These are phyloP conservation scores for Aspergillus sp. DNA, from an alignment of 2,329 filamentous ascomycete genomes.

Conservation along the genomic window DNA sequence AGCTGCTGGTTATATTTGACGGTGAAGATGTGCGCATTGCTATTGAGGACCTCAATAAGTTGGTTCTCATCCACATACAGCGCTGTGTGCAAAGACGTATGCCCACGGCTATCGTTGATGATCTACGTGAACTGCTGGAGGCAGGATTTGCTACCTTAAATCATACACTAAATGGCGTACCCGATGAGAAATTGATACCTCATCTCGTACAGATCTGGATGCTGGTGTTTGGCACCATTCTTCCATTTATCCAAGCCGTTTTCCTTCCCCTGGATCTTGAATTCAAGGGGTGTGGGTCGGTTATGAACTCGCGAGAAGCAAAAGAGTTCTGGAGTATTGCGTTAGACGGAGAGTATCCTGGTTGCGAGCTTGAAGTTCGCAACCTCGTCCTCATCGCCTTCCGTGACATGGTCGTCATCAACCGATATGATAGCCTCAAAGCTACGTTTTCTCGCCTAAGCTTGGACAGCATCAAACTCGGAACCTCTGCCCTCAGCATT, in stretches of 20 bases:
- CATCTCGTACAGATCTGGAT: conserved; percentile 93
- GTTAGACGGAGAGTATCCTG: conserved; percentile 48
- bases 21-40: conserved; percentile 64
- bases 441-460: conserved; percentile 85
- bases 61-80: conserved; percentile 62
- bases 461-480: conserved; percentile 70
- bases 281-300: conserved; percentile 77
- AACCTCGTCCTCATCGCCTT: conserved; percentile 84
- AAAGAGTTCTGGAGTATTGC: conserved; percentile 87
- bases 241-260: conserved; percentile 93
- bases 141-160: conserved; percentile 85
- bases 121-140: conserved; percentile 60
- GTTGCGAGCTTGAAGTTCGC: conserved; percentile 76
- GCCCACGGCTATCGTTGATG: conserved; percentile 61
- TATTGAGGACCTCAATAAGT: conserved; percentile 64
- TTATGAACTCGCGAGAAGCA: conserved; percentile 76
- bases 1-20: conserved; percentile 63
- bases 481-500: conserved; percentile 44
- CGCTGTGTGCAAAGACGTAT: conserved; percentile 62
- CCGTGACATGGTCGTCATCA: conserved; percentile 83
- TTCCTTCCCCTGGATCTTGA: conserved; percentile 92
- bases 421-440: conserved; percentile 84
- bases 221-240: conserved; percentile 82
- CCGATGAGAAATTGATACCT: conserved; percentile 86
- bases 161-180: conserved; percentile 72